These are phyloP conservation scores for Creolimax fragrantissima DNA, from an alignment of 78 protist genomes.

Conservation along the genomic window DNA sequence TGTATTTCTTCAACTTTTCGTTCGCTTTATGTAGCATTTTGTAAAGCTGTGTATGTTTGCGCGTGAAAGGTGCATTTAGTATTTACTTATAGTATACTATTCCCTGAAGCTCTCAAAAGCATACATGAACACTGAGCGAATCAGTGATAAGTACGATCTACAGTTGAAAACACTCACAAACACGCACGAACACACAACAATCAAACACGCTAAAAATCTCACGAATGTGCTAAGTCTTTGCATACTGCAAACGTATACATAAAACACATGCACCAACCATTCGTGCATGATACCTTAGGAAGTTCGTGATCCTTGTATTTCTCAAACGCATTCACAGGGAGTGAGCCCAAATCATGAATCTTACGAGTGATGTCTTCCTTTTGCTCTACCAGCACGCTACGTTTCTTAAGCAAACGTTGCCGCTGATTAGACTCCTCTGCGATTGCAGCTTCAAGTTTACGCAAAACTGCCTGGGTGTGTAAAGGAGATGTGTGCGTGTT, in stretches of 20 bases:
- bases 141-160: too few species aligned
- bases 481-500: too few species aligned
- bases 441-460: background rate
- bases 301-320: background rate
- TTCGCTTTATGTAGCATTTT: conserved; percentile 9
- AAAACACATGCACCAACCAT: background rate
- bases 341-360: conserved; percentile 68
- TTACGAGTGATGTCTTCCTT: conserved; percentile 7
- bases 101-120: too few species aligned
- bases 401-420: background rate
- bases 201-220: too few species aligned
- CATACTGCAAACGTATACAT: too few species aligned
- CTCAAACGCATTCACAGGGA: conserved; percentile 41
- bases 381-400: background rate
- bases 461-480: too few species aligned
- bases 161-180: too few species aligned
- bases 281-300: background rate
- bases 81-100: too few species aligned
- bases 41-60: background rate
- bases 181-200: too few species aligned
- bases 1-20: conserved; percentile 47
- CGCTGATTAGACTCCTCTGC: background rate
- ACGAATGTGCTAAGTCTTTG: too few species aligned
- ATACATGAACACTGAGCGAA: too few species aligned
- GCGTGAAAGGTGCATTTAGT: too few species aligned